Conservation (phyloP, 208 protist species). For the Wallacemonas sp. region DNA sequence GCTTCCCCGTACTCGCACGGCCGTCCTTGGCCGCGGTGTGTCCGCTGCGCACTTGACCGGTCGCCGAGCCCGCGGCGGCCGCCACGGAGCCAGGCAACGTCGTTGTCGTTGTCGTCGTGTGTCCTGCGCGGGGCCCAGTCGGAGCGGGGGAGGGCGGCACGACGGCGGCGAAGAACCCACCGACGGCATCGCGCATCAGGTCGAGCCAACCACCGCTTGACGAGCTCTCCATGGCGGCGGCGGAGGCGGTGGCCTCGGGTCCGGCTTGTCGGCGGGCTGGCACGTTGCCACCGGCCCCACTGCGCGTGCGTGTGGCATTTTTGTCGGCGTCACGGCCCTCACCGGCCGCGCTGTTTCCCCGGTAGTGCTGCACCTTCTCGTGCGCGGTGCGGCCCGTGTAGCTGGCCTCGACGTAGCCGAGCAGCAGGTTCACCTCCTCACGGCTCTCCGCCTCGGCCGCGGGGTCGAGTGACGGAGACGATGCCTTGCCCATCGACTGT, state of each 20-base stretch:
- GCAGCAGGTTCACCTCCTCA: neutral
- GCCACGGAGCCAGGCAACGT: neutral
- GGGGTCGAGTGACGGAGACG: neutral
- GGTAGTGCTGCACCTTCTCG: neutral
- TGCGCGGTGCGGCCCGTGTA: conserved; percentile 1
- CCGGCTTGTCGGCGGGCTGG: no score
- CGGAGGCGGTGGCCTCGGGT: neutral
- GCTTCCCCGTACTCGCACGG: no score
- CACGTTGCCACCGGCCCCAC: no score
- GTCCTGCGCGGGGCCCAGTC: neutral
- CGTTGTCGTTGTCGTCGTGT: neutral
- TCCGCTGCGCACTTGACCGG: neutral
- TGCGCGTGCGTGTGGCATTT: neutral
- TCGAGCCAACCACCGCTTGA: conserved; percentile 8
- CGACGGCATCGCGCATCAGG: conserved; percentile 7
- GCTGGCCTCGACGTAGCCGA: conserved; percentile 11
- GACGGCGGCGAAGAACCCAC: conserved; percentile 9
- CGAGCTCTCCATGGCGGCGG: neutral
- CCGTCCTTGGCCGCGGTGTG: no score
- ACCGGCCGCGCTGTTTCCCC: neutral
- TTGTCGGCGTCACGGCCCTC: neutral
- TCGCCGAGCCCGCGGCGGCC: neutral
- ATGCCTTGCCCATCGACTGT: no score
- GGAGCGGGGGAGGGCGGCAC: conserved; percentile 3
- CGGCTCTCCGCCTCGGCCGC: neutral